These are phyloP conservation scores for Mycena floridula DNA, from an alignment of 768 basidiomycete species.

Conservation along the genomic window DNA sequence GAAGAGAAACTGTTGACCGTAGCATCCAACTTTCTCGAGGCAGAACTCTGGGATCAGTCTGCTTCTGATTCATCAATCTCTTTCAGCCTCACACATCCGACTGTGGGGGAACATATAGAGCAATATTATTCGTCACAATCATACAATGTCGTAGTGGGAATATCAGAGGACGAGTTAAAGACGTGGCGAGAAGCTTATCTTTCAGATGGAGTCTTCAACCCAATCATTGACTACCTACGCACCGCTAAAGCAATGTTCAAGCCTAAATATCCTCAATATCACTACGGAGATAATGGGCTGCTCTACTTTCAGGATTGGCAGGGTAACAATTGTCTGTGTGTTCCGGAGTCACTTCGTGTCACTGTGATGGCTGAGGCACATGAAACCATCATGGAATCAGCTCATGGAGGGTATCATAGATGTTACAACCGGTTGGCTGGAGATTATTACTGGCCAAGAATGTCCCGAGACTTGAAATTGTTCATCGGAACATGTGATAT, in stretches of 20 bases:
- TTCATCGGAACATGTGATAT: too few relatives aligned
- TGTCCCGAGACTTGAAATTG: conserved; percentile 8
- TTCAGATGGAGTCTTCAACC: background rate
- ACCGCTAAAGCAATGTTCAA: background rate
- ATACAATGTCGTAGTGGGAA: background rate
- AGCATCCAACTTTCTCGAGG: background rate
- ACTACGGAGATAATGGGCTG: background rate
- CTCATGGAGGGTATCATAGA: too few relatives aligned
- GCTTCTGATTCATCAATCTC: background rate
- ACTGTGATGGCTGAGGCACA: background rate
- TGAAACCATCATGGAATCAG: background rate
- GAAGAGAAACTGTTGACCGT: conserved; percentile 12
- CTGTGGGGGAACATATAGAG: background rate
- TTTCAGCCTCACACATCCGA: background rate
- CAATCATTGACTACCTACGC: background rate
- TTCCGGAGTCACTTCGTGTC: background rate
- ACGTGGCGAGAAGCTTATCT: background rate
- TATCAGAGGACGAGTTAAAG: background rate
- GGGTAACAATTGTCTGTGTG: background rate
- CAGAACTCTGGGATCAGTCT: background rate
- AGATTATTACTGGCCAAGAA: background rate
- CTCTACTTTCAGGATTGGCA: background rate
- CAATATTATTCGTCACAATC: background rate
- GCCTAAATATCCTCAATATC: background rate
- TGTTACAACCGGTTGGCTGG: background rate